A percentile compares a stretch with the other conserved stretches of the same genome.
These are phyloP conservation scores for Leccinum griseonigrum DNA, from an alignment of 1,284 basidiomycete species.

Conservation along the genomic window DNA sequence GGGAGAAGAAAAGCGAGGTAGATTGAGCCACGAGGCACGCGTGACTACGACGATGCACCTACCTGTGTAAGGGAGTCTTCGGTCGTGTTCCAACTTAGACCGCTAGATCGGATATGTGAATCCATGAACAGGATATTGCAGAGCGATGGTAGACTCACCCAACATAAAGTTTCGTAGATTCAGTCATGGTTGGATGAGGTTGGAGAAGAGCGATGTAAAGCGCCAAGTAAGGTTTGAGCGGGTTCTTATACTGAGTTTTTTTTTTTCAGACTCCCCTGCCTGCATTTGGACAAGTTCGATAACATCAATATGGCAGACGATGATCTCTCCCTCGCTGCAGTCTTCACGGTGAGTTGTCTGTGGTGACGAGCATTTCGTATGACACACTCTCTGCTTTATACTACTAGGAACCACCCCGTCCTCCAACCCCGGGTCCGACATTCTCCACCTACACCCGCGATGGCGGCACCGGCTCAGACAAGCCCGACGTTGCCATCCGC, in stretches of 20 bases:
- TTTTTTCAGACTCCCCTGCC: neutral
- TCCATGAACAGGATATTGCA: neutral
- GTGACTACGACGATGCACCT: neutral
- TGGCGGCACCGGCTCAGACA: slow-evolving; percentile 13
- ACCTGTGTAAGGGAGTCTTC: neutral
- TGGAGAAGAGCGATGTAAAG: neutral
- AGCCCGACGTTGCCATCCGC: slow-evolving; percentile 53
- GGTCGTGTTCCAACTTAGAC: neutral
- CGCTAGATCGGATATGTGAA: neutral
- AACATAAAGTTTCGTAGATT: neutral
- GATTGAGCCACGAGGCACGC: neutral
- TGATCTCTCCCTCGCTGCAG: neutral
- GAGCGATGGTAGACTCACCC: neutral
- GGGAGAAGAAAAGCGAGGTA: too few relatives aligned
- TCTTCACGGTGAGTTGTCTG: neutral
- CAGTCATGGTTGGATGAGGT: neutral
- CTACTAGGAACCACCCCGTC: slow-evolving; percentile 45
- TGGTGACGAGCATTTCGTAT: neutral
- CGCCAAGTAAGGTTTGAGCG: neutral
- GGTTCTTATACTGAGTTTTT: neutral
- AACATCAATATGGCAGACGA: neutral
- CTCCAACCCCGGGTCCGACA: slow-evolving; percentile 61
- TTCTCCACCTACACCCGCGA: slow-evolving; percentile 44
- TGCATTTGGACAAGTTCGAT: neutral
- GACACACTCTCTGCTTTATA: neutral